Base-by-base conservation (phyloP, 2,329 filamentous ascomycete genomes). In the Aspergillus phoenicis region DNA sequence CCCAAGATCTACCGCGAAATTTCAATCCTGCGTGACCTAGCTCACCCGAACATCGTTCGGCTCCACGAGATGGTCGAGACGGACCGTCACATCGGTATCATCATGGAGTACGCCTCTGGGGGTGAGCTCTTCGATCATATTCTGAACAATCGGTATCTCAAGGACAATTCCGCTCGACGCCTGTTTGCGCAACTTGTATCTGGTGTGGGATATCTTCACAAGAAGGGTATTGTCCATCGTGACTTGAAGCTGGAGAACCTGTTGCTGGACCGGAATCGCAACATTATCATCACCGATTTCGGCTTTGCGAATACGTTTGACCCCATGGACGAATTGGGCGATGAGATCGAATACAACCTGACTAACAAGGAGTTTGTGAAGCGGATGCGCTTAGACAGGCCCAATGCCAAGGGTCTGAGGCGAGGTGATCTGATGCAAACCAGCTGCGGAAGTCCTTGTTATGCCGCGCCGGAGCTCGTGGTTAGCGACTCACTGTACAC, bases 281-380 rank as follows among this genome's bases (percentile, higher is more conserved):
- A 99, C 81, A 98, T 99, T 73, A 99, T 99, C 79, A 99, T 99
- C 73, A 99, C 95, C 15, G 95, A 99, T 79, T 99, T 99, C 78
- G 95, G 95, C 17, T 99, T 99, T 75, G 95, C 95, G 68, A 99
- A 99, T 78, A 98, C 93, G 0, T 99, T 99, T 73, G 91, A 97
- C 72, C 87, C 95, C 0, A 80, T 83, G 38, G 95, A 99, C 72
- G 93, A 97, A 75, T 84, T 99, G 41, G 87, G 86, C 4, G 92
- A 97, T 62, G 93, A 97, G 61, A 90, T 97, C 66, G 95, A 98
- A 77, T 86, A 92, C 70, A 91, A 93, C 65, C 81, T 99, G 22
- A 85, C 87, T 26, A 94, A 97, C 73, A 90, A 91, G 66, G 93
- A 97, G 17, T 95, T 89, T 72, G 90, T 98, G 63, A 94, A 94